A percentile compares a stretch with the other conserved stretches of the same genome.
Conservation (phyloP, 331 rosid genomes). For the Ulmus americana region DNA sequence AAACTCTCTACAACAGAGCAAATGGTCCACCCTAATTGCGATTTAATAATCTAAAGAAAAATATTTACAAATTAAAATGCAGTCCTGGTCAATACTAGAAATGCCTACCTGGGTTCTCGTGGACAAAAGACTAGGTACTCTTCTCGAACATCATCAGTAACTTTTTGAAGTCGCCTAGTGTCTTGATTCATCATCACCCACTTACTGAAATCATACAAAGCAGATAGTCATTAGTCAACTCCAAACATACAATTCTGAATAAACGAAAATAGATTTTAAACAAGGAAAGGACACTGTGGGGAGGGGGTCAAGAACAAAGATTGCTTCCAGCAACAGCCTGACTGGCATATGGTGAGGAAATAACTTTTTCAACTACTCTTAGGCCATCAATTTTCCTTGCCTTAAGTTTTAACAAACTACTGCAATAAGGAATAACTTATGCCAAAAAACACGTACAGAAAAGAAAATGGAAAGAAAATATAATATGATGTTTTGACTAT, state of each 20-base stretch:
- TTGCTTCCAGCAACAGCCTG: background rate
- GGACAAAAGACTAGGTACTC: conserved; percentile 72
- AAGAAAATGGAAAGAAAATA: background rate
- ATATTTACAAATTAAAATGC: background rate
- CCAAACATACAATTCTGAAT: background rate
- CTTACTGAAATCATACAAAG: conserved; percentile 57
- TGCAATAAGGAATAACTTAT: background rate
- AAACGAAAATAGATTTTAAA: background rate
- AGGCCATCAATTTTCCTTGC: background rate
- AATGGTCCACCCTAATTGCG: background rate
- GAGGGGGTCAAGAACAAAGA: background rate
- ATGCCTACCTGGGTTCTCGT: conserved; percentile 55
- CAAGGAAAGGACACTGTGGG: background rate
- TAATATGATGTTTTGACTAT: background rate
- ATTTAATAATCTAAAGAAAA: background rate
- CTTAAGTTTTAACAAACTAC: no score
- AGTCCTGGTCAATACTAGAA: conserved; percentile 7
- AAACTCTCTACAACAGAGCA: background rate
- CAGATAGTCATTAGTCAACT: conserved; percentile 20
- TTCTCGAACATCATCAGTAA: conserved; percentile 72
- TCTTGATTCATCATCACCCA: conserved; percentile 96
- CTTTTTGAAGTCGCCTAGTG: conserved; percentile 83
- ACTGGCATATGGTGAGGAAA: background rate
- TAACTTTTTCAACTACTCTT: background rate
- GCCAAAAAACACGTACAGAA: background rate